A percentile compares a stretch with the other conserved stretches of the same genome.
Evolutionary conservation across 2,329 filamentous ascomycete species (phyloP).

Genomic region (Chalara sp.): DNA sequence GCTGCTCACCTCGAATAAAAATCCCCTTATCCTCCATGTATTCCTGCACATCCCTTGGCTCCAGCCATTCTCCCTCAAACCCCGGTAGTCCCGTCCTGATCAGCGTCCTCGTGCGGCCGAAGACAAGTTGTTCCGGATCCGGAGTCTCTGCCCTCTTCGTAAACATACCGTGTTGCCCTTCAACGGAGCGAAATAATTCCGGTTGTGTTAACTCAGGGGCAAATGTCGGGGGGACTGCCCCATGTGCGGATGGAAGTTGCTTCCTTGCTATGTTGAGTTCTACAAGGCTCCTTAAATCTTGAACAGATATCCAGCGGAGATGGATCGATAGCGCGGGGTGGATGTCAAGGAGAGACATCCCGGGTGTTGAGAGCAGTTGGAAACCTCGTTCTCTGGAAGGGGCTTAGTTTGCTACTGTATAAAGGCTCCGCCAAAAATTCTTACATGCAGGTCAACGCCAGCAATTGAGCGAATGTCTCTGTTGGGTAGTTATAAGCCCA

Average conservation of each 20-base stretch:
- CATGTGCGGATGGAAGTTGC: too few relatives aligned
- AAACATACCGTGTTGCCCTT: not conserved
- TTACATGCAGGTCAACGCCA: not conserved
- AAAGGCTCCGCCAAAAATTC: too few relatives aligned
- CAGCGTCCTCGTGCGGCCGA: conserved; percentile 1
- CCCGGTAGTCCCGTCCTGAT: not conserved
- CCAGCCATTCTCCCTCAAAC: conserved; percentile 2
- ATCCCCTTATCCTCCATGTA: conserved; percentile 1
- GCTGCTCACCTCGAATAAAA: not conserved
- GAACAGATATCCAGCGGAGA: not conserved
- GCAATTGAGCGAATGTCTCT: not conserved
- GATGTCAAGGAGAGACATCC: not conserved
- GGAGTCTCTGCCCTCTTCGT: not conserved
- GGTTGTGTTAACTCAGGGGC: not conserved
- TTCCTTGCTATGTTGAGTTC: too few relatives aligned
- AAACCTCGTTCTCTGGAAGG: not conserved
- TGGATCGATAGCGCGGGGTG: conserved; percentile 1
- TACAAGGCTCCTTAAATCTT: not conserved
- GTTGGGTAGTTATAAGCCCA: not conserved
- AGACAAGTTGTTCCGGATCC: not conserved
- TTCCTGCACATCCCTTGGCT: conserved; percentile 3
- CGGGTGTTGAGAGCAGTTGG: not conserved
- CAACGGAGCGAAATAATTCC: not conserved
- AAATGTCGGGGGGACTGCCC: too few relatives aligned
- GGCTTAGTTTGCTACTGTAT: too few relatives aligned